Percentiles rank a stretch among this genome's conserved stretches.
Evolutionary conservation across 371 early-diverging fungal species (phyloP).

Genomic region (Lichtheimia hyalospora): DNA sequence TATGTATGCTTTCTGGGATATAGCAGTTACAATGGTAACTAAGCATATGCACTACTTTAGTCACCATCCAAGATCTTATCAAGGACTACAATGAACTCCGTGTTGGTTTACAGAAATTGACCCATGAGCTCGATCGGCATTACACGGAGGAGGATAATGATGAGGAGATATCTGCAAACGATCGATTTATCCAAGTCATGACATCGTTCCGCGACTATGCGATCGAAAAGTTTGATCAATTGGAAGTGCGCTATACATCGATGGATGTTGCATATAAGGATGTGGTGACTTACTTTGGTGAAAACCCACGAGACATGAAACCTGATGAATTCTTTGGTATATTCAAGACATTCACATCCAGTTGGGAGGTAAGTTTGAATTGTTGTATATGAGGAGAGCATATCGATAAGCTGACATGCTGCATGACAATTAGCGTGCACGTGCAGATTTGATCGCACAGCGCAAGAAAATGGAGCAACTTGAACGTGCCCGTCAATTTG

Average conservation of each 20-base stretch:
- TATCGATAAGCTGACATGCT: too few species aligned
- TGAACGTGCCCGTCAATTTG: constrained; percentile 35
- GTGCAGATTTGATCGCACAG: constrained; percentile 30
- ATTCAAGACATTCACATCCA: constrained; percentile 78
- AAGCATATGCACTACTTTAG: constrained; percentile 19
- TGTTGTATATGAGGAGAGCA: too few species aligned
- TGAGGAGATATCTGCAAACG: constrained; percentile 18
- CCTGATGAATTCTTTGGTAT: constrained; percentile 91
- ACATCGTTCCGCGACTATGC: constrained; percentile 53
- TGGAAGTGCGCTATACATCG: constrained; percentile 51
- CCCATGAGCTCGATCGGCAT: constrained; percentile 47
- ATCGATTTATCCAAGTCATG: constrained; percentile 43
- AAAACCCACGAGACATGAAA: constrained; percentile 75
- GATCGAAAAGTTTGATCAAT: constrained; percentile 44
- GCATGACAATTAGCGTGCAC: constrained; percentile 25
- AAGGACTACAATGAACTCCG: constrained; percentile 60
- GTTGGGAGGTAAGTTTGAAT: constrained; percentile 53
- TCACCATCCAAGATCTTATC: constrained; percentile 58
- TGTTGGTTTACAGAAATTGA: constrained; percentile 55
- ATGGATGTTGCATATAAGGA: constrained; percentile 72
- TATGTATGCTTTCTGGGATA: constrained; percentile 14
- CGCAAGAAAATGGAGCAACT: constrained; percentile 39
- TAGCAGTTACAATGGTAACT: too few species aligned
- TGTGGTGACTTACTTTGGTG: constrained; percentile 78
- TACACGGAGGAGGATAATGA: constrained; percentile 30